phyloP scores from a whole-genome alignment of 2,329 filamentous ascomycete species.

The Monilinia vaccinii-corymbosi region DNA sequence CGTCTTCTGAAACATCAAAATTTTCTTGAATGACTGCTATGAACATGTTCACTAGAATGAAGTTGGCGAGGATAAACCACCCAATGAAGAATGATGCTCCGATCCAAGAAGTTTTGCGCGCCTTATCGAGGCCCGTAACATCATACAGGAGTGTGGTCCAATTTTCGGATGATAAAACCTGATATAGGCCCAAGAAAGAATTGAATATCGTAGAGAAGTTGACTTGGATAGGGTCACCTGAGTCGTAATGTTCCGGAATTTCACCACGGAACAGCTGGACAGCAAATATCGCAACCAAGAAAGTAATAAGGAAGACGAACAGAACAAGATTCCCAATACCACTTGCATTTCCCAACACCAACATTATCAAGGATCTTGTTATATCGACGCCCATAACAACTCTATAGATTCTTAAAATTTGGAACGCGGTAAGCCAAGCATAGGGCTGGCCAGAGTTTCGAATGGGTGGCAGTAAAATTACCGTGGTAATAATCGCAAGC shows the following conservation, averaged over 20 bases:
- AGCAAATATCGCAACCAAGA: conserved; percentile 87
- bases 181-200: conserved; percentile 95
- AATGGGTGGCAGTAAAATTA: conserved; percentile 81
- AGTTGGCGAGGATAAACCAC: conserved; percentile 93
- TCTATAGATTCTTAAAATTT: conserved; percentile 85
- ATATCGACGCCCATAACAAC: conserved; percentile 83
- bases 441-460: conserved; percentile 63
- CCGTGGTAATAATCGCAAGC: conserved; percentile 69
- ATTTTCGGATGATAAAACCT: conserved; percentile 89
- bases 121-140: conserved; percentile 59
- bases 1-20: conserved; percentile 96
- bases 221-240: conserved; percentile 55
- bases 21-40: conserved; percentile 99
- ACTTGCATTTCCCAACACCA: conserved; percentile 82
- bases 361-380: conserved; percentile 74
- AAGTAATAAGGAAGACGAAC: conserved; percentile 93
- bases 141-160: conserved; percentile 87
- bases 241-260: conserved; percentile 53
- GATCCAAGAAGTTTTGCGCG: conserved; percentile 75
- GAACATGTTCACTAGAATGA: conserved; percentile 98
- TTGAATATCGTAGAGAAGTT: conserved; percentile 91
- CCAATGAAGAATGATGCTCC: conserved; percentile 82
- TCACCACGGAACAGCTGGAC: conserved; percentile 87
- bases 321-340: conserved; percentile 93
- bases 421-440: conserved; percentile 84